Evolutionary conservation across 108 stramenopile genomes (phyloP), one percentile per base, ranked within the genome.

Genomic region (Asterionellopsis glacialis): DNA sequence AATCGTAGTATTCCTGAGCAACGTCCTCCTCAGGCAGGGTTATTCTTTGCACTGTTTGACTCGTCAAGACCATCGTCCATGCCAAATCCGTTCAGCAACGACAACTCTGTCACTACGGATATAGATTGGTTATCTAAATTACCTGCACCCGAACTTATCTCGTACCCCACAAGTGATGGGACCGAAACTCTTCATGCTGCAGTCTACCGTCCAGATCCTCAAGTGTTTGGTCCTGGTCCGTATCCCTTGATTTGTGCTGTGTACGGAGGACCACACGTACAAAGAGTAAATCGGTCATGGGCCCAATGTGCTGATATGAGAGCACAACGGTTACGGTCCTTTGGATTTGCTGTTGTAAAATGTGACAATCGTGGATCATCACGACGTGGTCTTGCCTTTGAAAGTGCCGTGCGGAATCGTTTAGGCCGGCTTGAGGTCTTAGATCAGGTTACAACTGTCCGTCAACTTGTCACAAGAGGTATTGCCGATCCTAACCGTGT

Each of bases 191-290:
- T 97, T n/a, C 79, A 87, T 67, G 84, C 78, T 23, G 90, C 89
- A 42, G 41, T 96, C 9, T 94, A 94, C 65, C 63, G 71, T 12
- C 97, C 97, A 12, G 83, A 94, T 59, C 57, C 74, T 9, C 19
- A 48, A 24, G 62, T 74, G 21, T 73, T 83, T 60, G 93, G 93
- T 3, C 80, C 80, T 9, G 93, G 91, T 10, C 93, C 93, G 15
- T 92, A 88, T 64, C 97, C 95, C 16, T 61, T 88, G 26, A 65
- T 95, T 16, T 91, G 94, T 40, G 76, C 91, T 13, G 89, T 91
- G 41, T 98, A 98, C 61, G 97, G 97, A 14, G 97, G 97, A n/a
- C 97, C 97, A 5, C 95, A 96, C 65, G 95, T 96, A 10, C 94
- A 95, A 74, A 74, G 88, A 19, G 94, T 90, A 10, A 76, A 73